These are phyloP conservation scores for Chrysoporthe austroafricana DNA, from an alignment of 2,329 filamentous ascomycete genomes.

Conservation along the genomic window DNA sequence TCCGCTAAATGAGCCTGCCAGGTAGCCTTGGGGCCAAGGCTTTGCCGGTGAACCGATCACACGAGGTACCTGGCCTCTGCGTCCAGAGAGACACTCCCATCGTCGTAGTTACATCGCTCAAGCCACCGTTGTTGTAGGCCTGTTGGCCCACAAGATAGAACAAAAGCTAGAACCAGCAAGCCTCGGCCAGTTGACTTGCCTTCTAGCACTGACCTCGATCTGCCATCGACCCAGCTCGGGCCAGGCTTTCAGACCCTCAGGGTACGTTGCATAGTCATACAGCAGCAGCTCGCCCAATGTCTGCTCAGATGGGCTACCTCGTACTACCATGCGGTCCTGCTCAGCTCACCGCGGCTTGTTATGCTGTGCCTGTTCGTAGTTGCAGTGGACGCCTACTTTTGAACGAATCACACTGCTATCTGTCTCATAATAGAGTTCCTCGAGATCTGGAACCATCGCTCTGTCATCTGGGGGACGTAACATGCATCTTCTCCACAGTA, in stretches of 20 bases:
- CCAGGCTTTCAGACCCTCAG: too few species aligned
- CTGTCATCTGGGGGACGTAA: too few species aligned
- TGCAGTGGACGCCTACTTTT: background rate
- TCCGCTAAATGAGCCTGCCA: background rate
- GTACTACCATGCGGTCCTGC: too few species aligned
- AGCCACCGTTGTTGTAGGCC: background rate
- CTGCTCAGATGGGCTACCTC: too few species aligned
- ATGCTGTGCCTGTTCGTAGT: background rate
- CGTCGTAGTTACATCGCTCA: slow-evolving; percentile 4
- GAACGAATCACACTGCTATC: background rate
- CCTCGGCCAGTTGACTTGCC: background rate
- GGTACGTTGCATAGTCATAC: too few species aligned
- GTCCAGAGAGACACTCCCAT: background rate
- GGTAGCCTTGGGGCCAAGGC: background rate
- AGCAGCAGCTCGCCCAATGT: too few species aligned
- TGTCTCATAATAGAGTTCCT: too few species aligned
- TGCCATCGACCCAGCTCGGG: too few species aligned
- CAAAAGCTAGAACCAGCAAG: too few species aligned
- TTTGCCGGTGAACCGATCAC: background rate
- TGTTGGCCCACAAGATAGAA: background rate
- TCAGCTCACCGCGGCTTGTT: background rate
- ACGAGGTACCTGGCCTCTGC: background rate
- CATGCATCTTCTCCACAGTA: too few species aligned
- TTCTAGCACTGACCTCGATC: background rate
- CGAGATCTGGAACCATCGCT: too few species aligned